Conservation (phyloP, 2,329 filamentous ascomycete species). For the Keithomyces neogunnii region DNA sequence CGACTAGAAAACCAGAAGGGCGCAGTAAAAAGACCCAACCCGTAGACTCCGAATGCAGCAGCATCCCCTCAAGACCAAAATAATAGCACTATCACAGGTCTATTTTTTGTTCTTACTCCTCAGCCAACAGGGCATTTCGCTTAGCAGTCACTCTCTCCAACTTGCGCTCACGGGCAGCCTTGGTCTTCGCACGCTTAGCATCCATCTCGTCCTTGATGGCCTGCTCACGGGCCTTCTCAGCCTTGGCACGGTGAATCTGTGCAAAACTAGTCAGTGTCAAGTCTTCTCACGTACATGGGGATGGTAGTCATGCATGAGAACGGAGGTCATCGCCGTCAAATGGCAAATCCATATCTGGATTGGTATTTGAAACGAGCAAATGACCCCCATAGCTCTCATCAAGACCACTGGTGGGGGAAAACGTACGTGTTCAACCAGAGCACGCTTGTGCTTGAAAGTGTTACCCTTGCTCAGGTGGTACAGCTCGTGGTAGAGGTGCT, state of each 20-base stretch:
- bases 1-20: conserved; percentile 38
- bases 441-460: conserved; percentile 99
- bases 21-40: conserved; percentile 44
- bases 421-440: conserved; percentile 99
- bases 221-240: conserved; percentile 95
- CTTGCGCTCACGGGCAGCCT: conserved; percentile 99
- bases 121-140: conserved; percentile 76
- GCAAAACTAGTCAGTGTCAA: conserved; percentile 11
- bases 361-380: neutral
- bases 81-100: conserved; percentile 25
- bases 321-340: neutral
- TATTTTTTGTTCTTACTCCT: conserved; percentile 44
- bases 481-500: conserved; percentile 99
- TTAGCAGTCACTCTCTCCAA: conserved; percentile 84
- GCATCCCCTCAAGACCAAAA: conserved; percentile 43
- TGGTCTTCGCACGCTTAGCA: conserved; percentile 99
- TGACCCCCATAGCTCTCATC: neutral
- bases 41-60: conserved; percentile 54
- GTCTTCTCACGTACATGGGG: neutral
- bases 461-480: conserved; percentile 99
- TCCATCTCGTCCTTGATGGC: conserved; percentile 99
- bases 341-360: neutral
- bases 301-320: neutral
- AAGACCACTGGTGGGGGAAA: conserved; percentile 10
- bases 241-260: conserved; percentile 99